phyloP scores from a whole-genome alignment of 2,329 filamentous ascomycete genomes.

The Colletotrichum destructivum region DNA sequence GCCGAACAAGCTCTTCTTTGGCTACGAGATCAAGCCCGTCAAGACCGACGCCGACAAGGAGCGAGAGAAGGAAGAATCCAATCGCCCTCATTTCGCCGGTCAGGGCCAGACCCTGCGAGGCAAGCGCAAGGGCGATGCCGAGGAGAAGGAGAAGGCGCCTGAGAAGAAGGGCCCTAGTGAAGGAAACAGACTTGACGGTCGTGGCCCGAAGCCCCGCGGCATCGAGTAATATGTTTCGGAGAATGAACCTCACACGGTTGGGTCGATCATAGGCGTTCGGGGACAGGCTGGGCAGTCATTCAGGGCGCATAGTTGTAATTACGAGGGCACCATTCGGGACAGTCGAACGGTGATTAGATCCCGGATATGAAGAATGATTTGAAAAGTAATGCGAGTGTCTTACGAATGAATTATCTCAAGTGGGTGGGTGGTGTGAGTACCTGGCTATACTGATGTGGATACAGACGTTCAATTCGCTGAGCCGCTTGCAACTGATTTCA shows the following conservation, averaged over 20 bases:
- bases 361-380: conserved; percentile 26
- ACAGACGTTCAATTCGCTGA: too few species aligned
- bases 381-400: neutral
- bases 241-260: conserved; percentile 15
- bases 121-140: conserved; percentile 78
- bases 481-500: too few species aligned
- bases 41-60: conserved; percentile 83
- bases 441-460: too few species aligned
- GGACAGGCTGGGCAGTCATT: conserved; percentile 30
- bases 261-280: conserved; percentile 32
- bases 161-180: conserved; percentile 64
- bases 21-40: conserved; percentile 91
- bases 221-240: neutral
- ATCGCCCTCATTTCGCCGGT: conserved; percentile 84
- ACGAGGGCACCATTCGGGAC: conserved; percentile 22
- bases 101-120: conserved; percentile 85
- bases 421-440: neutral
- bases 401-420: neutral
- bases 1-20: conserved; percentile 95
- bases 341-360: conserved; percentile 20
- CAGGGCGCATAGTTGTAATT: conserved; percentile 38
- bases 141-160: conserved; percentile 62
- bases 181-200: conserved; percentile 62
- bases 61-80: conserved; percentile 74
- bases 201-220: conserved; percentile 41